Evolutionary conservation across 2,329 filamentous ascomycete genomes (phyloP).

Genomic region (Fusarium sp.): DNA sequence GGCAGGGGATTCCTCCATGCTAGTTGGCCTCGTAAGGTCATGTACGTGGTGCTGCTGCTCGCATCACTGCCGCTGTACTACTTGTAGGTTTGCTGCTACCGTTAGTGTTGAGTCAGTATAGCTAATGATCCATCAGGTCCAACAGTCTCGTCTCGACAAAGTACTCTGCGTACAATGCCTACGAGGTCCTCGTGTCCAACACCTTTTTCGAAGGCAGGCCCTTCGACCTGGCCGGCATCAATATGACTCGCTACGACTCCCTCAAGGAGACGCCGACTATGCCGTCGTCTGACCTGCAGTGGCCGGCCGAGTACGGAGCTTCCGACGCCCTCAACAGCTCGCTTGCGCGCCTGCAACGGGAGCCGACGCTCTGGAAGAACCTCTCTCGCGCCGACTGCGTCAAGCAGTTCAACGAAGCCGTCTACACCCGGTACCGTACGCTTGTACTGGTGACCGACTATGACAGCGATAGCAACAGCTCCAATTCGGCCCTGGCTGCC

Average conservation of each 20-base stretch:
- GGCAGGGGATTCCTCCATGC: not conserved
- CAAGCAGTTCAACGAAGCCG: not conserved
- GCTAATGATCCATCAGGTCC: not conserved
- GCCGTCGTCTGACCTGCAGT: not conserved
- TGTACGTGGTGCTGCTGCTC: not conserved
- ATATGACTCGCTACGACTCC: not conserved
- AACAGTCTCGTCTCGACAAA: not conserved
- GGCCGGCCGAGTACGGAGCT: not conserved
- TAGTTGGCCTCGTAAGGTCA: not conserved
- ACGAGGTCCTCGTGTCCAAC: not conserved
- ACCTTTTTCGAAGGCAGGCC: not conserved
- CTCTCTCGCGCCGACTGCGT: not conserved
- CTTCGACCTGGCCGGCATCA: not conserved
- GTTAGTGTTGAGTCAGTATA: no score
- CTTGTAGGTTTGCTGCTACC: no score
- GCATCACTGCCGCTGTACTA: not conserved
- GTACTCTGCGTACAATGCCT: not conserved
- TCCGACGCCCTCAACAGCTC: not conserved
- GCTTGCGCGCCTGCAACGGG: not conserved
- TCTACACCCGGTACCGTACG: not conserved
- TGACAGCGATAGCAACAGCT: not conserved
- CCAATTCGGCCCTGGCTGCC: not conserved
- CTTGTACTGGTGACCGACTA: not conserved
- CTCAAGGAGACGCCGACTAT: not conserved
- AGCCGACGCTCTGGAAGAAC: not conserved